Base-by-base conservation (phyloP, 2,329 filamentous ascomycete species). In the Penicillium frequentans region DNA sequence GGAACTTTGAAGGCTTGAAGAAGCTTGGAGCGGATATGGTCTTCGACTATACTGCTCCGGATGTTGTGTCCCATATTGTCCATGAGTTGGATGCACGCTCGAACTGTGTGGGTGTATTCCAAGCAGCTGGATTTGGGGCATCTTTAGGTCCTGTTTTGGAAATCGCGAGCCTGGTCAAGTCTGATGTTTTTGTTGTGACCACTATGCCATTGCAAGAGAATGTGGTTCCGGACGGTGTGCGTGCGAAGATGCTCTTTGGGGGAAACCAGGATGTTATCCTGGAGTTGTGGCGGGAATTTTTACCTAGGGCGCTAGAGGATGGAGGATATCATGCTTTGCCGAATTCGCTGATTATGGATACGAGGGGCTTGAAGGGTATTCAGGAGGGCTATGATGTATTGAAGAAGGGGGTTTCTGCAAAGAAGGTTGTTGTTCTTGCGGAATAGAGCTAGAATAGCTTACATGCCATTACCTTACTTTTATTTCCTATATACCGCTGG, bases 1-100 rank as follows among this genome's bases (percentile, higher is more conserved):
- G 68, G 43, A 82, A 83, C 62, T 75, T 77, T n/a, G 74, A 73
- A 0, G 73, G 75, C 29, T 71, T 79, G 16, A 77, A 75, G 60
- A 60, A 63, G 13, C 73, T 83, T 0, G 81, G 82, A 0, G 79
- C 79, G 1, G 68, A 59, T 11, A 60, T 72, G 1, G 76, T 75
- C 1, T 79, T 80, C 49, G 80, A 83, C 60, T 82, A 82, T 63
- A 71, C 70, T 11, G 58, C 45, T 11, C 14, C 51, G 0, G 61
- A 39, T 11, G 54, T 65, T 2, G 39, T 61, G 0, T 50, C 63
- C 0, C 56, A 67, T 1, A 24, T 68, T 5, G 52, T 60, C 1
- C n/a, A 37, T 0, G 56, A 52, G 14, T 44, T 68, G 5, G 37
- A 65, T 8, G 60, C 49, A 1, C 64, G 60, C n/a, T 64, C 60